Evolutionary conservation across 192 early-diverging fungal genomes (phyloP).

Genomic region (Podila epicladia): DNA sequence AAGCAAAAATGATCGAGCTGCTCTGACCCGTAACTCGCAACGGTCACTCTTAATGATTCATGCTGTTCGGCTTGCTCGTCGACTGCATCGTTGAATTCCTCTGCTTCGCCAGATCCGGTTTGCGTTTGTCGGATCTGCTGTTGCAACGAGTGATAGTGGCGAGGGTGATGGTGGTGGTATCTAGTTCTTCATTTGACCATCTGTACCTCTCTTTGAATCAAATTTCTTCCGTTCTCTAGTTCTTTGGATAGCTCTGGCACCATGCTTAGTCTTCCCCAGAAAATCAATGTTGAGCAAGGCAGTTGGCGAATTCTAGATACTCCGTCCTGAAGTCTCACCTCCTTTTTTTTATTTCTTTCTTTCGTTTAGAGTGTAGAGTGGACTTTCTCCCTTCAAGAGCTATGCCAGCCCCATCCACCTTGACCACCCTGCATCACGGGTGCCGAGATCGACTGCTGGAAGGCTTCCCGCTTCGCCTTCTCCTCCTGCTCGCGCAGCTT

Average conservation of each 20-base stretch:
- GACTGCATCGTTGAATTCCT: too few relatives aligned
- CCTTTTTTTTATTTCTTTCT: neutral
- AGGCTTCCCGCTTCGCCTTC: neutral
- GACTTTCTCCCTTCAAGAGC: too few relatives aligned
- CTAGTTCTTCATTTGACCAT: neutral
- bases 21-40: too few relatives aligned
- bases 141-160: neutral
- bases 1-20: too few relatives aligned
- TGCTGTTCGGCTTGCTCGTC: too few relatives aligned
- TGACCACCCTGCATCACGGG: slow-evolving; percentile 14
- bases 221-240: too few relatives aligned
- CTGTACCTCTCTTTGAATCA: too few relatives aligned
- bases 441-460: slow-evolving; percentile 18
- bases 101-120: neutral
- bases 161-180: too few relatives aligned
- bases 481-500: slow-evolving; percentile 19
- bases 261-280: neutral
- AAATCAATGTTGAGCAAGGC: neutral
- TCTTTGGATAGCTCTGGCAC: neutral
- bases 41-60: too few relatives aligned
- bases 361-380: neutral
- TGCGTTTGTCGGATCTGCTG: neutral
- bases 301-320: neutral
- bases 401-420: slow-evolving; percentile 35
- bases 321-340: neutral